Conservation (phyloP, 2,329 filamentous ascomycete species). For the Ophiostoma piceae region DNA sequence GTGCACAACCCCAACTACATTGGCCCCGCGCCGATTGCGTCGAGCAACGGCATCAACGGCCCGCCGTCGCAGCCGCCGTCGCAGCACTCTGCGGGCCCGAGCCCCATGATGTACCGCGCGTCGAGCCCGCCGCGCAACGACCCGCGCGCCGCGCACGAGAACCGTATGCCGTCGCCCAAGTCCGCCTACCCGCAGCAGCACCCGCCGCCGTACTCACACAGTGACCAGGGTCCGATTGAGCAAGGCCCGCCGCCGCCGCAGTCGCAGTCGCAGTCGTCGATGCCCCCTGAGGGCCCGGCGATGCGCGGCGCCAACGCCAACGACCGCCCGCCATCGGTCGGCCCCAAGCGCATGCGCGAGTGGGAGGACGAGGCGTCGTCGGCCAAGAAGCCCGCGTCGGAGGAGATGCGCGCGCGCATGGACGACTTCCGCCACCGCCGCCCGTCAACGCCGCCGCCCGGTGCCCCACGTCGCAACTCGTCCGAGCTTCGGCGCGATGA, state of each 20-base stretch:
- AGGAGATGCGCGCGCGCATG: conserved; percentile 79
- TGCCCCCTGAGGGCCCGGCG: conserved; percentile 61
- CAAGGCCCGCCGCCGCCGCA: conserved; percentile 52
- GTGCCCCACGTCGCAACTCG: conserved; percentile 70
- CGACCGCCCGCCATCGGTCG: conserved; percentile 74
- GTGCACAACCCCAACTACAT: conserved; percentile 56
- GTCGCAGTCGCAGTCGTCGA: conserved; percentile 46
- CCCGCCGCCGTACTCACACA: conserved; percentile 51
- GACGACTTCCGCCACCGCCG: conserved; percentile 79
- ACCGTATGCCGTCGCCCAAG: conserved; percentile 84
- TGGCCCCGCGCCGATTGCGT: conserved; percentile 46
- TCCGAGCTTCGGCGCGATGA: conserved; percentile 45
- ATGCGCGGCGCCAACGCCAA: conserved; percentile 58
- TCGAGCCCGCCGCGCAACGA: conserved; percentile 82
- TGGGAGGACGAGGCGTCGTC: conserved; percentile 83
- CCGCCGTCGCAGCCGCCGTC: conserved; percentile 49
- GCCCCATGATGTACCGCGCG: conserved; percentile 62
- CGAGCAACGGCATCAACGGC: conserved; percentile 39
- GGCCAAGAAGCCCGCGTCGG: conserved; percentile 79
- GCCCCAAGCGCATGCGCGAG: conserved; percentile 79
- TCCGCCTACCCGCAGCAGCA: conserved; percentile 77
- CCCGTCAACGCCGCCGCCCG: conserved; percentile 65
- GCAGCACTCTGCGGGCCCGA: conserved; percentile 43
- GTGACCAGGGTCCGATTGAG: conserved; percentile 43
- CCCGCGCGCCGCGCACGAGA: conserved; percentile 74